Evolutionary conservation across 2,329 filamentous ascomycete genomes (phyloP).

Genomic region (Torrubiellomyces zombiae): DNA sequence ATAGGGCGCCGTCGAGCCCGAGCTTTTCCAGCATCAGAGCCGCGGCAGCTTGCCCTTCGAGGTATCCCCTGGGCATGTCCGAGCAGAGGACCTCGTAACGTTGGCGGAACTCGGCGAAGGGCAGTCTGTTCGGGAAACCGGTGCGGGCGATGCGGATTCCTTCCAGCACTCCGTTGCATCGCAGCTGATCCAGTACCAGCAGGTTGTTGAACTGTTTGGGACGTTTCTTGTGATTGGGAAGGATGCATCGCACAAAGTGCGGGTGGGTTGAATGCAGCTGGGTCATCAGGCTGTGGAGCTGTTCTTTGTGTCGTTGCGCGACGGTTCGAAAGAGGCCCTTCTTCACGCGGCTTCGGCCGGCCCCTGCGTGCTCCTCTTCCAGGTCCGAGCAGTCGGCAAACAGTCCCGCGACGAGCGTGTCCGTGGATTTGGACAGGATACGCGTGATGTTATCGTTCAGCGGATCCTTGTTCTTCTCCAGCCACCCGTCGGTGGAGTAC

Average conservation of each 20-base stretch:
- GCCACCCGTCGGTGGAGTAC: slow-evolving; percentile 85
- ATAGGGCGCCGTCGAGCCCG: slow-evolving; percentile 68
- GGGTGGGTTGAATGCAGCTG: slow-evolving; percentile 93
- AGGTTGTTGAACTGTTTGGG: slow-evolving; percentile 84
- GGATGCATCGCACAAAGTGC: slow-evolving; percentile 93
- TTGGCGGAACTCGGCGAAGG: slow-evolving; percentile 86
- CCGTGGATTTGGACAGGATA: slow-evolving; percentile 63
- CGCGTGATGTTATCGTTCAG: slow-evolving; percentile 93
- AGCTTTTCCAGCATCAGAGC: slow-evolving; percentile 81
- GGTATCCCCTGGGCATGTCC: slow-evolving; percentile 74
- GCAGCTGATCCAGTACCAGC: slow-evolving; percentile 90
- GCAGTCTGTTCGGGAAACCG: slow-evolving; percentile 84
- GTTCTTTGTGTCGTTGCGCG: slow-evolving; percentile 92
- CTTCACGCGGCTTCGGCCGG: slow-evolving; percentile 68
- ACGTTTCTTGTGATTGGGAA: slow-evolving; percentile 94
- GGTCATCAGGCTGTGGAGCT: slow-evolving; percentile 87
- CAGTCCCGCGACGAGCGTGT: slow-evolving; percentile 68
- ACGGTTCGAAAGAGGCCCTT: slow-evolving; percentile 95
- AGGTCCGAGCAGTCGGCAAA: slow-evolving; percentile 77
- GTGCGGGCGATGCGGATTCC: slow-evolving; percentile 94
- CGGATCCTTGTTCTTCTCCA: slow-evolving; percentile 98
- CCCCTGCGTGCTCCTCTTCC: slow-evolving; percentile 56
- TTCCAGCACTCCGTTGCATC: slow-evolving; percentile 98
- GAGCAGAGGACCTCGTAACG: slow-evolving; percentile 88
- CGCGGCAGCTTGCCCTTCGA: slow-evolving; percentile 78